phyloP scores from a whole-genome alignment of 2,329 filamentous ascomycete genomes.

The Colletotrichum euphorbiae region DNA sequence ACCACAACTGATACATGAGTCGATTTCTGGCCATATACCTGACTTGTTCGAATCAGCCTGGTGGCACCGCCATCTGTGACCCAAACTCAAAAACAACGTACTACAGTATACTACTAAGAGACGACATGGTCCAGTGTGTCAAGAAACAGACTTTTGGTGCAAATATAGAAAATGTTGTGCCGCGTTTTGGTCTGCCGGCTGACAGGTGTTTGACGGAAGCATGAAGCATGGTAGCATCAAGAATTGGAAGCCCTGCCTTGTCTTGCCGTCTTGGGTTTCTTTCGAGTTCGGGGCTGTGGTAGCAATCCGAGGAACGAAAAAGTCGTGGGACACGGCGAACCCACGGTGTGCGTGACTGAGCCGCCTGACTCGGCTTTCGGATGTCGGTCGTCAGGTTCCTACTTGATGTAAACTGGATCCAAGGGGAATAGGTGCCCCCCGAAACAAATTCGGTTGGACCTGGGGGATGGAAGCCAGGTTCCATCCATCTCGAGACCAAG shows the following conservation, averaged over 20 bases:
- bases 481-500: too few relatives aligned
- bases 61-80: background rate
- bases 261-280: background rate
- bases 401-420: conserved; percentile 24
- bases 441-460: conserved; percentile 8
- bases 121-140: background rate
- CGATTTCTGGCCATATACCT: conserved; percentile 1
- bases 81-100: conserved; percentile 9
- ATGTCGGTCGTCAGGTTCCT: conserved; percentile 27
- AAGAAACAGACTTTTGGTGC: conserved; percentile 10
- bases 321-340: background rate
- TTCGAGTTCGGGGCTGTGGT: conserved; percentile 1
- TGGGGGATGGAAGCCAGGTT: background rate
- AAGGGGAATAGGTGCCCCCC: conserved; percentile 5
- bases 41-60: conserved; percentile 21
- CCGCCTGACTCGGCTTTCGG: conserved; percentile 30
- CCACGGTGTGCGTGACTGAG: conserved; percentile 3
- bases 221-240: background rate
- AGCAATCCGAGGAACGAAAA: conserved; percentile 8
- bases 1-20: conserved; percentile 19
- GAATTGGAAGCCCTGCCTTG: background rate
- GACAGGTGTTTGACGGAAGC: background rate
- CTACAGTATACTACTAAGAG: conserved; percentile 8
- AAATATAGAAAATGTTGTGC: conserved; percentile 6
- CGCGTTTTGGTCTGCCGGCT: background rate